Percentiles rank a stretch among this genome's conserved stretches.
Evolutionary conservation across 345 rosid species (phyloP).

Genomic region (Linum lewisii): DNA sequence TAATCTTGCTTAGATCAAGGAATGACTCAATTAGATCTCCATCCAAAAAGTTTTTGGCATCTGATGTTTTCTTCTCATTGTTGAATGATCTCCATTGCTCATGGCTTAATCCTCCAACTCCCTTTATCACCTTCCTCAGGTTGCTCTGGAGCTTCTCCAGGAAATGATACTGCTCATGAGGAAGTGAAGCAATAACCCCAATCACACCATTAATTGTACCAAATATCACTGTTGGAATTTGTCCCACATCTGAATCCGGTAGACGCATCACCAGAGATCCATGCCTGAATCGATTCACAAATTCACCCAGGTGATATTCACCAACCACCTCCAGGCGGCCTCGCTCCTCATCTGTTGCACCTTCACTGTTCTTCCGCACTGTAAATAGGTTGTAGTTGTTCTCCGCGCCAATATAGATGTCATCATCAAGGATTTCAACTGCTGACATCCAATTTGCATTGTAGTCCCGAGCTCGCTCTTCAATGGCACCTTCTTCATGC

Average conservation of each 20-base stretch:
- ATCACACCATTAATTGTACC: constrained; percentile 84
- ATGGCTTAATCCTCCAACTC: constrained; percentile 89
- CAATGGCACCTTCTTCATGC: constrained; percentile 91
- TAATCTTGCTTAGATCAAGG: constrained; percentile 54
- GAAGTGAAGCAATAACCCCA: constrained; percentile 87
- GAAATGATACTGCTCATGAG: constrained; percentile 61
- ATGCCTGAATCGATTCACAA: constrained; percentile 78
- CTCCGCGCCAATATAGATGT: constrained; percentile 76
- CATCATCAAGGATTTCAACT: constrained; percentile 86
- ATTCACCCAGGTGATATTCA: constrained; percentile 89
- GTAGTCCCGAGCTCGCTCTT: constrained; percentile 81
- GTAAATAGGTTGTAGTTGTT: constrained; percentile 73
- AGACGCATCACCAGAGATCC: constrained; percentile 90
- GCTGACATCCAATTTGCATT: constrained; percentile 93
- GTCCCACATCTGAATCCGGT: constrained; percentile 85
- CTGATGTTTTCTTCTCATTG: constrained; percentile 72
- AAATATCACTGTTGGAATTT: constrained; percentile 78
- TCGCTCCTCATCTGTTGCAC: constrained; percentile 77
- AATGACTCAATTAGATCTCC: constrained; percentile 84
- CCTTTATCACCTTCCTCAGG: constrained; percentile 78
- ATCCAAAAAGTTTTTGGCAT: constrained; percentile 72
- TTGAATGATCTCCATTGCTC: constrained; percentile 94
- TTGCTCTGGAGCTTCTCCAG: constrained; percentile 72
- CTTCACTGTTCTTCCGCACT: constrained; percentile 81
- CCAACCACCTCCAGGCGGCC: constrained; percentile 83